phyloP scores from a whole-genome alignment of 495 filamentous ascomycete species.

The Aspergillus olivimuriae region DNA sequence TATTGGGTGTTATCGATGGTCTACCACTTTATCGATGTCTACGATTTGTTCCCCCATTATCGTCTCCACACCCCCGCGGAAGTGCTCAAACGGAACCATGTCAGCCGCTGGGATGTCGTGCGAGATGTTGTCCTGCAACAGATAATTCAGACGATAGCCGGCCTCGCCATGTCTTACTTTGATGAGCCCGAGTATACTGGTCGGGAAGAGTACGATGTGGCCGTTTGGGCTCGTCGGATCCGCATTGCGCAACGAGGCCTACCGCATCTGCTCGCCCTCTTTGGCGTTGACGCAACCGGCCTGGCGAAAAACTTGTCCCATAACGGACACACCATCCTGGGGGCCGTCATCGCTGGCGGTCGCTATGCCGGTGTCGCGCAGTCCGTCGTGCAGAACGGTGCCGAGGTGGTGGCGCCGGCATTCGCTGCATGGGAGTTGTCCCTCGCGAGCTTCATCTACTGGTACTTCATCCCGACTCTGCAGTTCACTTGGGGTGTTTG shows the following conservation, averaged over 20 bases:
- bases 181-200: conserved; percentile 62
- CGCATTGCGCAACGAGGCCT: conserved; percentile 63
- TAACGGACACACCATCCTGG: conserved; percentile 54
- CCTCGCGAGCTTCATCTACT: conserved; percentile 70
- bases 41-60: conserved; percentile 79
- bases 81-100: conserved; percentile 78
- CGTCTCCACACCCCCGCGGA: conserved; percentile 90
- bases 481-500: conserved; percentile 68
- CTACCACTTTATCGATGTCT: conserved; percentile 78
- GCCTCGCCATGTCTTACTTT: conserved; percentile 52
- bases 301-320: conserved; percentile 32
- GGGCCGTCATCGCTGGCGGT: conserved; percentile 65
- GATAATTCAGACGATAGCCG: conserved; percentile 70
- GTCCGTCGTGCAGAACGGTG: conserved; percentile 26
- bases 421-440: conserved; percentile 64
- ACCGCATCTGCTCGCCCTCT: conserved; percentile 46
- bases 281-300: conserved; percentile 36
- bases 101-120: conserved; percentile 71
- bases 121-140: conserved; percentile 87
- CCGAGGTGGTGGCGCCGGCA: conserved; percentile 29
- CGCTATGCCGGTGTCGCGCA: conserved; percentile 52
- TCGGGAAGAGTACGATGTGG: conserved; percentile 74
- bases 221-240: conserved; percentile 71
- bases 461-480: conserved; percentile 63
- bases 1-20: conserved; percentile 86